Base-by-base conservation (phyloP, 179 eudicot species). In the Heliamphora pulchella region DNA sequence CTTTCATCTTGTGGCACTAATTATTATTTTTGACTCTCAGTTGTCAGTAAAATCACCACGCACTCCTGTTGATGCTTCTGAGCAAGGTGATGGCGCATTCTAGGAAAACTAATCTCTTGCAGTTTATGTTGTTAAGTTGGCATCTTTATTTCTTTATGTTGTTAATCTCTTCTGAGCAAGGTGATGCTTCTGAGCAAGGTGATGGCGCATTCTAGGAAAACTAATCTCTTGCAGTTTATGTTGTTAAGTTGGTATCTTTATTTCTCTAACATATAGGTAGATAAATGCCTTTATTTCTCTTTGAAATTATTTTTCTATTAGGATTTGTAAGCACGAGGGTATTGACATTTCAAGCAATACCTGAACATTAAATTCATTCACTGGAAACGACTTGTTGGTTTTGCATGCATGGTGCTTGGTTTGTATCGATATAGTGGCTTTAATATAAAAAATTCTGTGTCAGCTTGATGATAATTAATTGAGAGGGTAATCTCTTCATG, bases 151-250 rank as follows among this genome's bases (percentile, higher is more conserved):
- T 74, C 54, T 75, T 31, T 11, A 31, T 31, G 31, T 31, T 31
- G 31, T 31, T 31, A 31, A 31, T 31, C 31, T 31, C n/a, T n/a
- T n/a, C n/a, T n/a, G n/a, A n/a, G n/a, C n/a, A n/a, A n/a, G n/a
- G n/a, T 58, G 88, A 94, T 81, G 84, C 94, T 71, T 86, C 81
- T 78, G 97, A 92, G 84, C 93, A 94, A 96, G 99, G 99, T 96
- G 84, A 87, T 81, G 51, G 84, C 53, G 57, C 79, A 46, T 77
- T 74, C 80, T 65, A 78, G 72, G 79, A 82, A 69, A 63, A 10
- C 10, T 80, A 73, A 17, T 78, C 39, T 44, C 82, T 48, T 81
- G 74, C 66, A 81, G 51, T 53, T 86, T 51, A 63, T 59, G 67
- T 58, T 78, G 68, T 83, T 80, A 13, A 62, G 53, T 76, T 75